phyloP scores from a whole-genome alignment of 345 rosid genomes.

The Brassica napus region DNA sequence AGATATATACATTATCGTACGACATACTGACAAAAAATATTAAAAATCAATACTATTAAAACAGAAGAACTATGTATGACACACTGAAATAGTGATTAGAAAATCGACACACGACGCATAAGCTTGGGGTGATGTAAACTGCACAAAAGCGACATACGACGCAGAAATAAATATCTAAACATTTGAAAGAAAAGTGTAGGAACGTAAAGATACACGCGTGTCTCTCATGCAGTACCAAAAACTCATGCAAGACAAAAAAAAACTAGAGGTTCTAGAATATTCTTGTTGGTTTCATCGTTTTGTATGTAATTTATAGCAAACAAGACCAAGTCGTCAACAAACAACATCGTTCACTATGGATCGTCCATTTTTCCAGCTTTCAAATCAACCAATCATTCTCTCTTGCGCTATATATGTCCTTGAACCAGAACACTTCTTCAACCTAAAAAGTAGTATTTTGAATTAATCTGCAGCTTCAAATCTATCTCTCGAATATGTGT shows the following conservation, averaged over 20 bases:
- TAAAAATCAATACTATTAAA: too few relatives aligned
- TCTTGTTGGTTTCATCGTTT: constrained; percentile 12
- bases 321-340: constrained; percentile 37
- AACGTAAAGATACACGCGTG: constrained; percentile 1
- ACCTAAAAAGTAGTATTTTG: not conserved
- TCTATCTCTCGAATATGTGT: constrained; percentile 26
- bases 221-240: not conserved
- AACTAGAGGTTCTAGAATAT: constrained; percentile 24
- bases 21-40: too few relatives aligned
- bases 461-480: not conserved
- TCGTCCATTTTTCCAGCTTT: constrained; percentile 31
- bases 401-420: constrained; percentile 3
- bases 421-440: not conserved
- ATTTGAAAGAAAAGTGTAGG: not conserved
- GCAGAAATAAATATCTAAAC: constrained; percentile 10
- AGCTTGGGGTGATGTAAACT: not conserved
- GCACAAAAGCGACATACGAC: not conserved
- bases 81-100: not conserved
- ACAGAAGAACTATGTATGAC: too few relatives aligned
- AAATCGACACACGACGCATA: not conserved
- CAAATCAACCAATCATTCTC: constrained; percentile 15
- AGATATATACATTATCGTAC: too few relatives aligned
- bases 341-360: constrained; percentile 13
- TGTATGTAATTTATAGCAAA: constrained; percentile 21
- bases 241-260: not conserved